phyloP scores from a whole-genome alignment of 2,329 filamentous ascomycete genomes.

The Trichophyton benhamiae region DNA sequence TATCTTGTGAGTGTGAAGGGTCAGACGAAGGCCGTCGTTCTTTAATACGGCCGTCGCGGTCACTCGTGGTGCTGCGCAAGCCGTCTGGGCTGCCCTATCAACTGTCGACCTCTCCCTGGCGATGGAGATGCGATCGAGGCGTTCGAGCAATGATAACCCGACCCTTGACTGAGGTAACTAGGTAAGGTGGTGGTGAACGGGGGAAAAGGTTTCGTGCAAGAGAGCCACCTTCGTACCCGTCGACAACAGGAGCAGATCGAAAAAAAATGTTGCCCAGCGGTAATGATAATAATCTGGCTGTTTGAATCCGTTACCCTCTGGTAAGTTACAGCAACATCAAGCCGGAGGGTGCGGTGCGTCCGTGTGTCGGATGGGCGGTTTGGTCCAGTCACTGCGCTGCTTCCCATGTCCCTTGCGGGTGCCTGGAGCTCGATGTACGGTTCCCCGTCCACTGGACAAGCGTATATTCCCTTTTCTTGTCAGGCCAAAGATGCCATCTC shows the following conservation, averaged over 20 bases:
- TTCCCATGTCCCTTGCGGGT: slow-evolving; percentile 5
- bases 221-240: slow-evolving; percentile 3
- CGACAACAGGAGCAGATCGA: background rate
- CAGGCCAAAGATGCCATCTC: background rate
- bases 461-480: background rate
- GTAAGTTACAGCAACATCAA: background rate
- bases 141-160: slow-evolving; percentile 2
- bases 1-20: background rate
- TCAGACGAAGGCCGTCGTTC: background rate
- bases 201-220: slow-evolving; percentile 2
- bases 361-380: background rate
- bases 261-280: slow-evolving; percentile 3
- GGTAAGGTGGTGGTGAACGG: background rate
- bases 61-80: background rate
- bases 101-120: background rate
- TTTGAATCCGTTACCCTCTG: background rate
- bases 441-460: slow-evolving; percentile 11
- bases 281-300: background rate
- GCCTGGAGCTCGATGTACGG: slow-evolving; percentile 6
- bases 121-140: background rate
- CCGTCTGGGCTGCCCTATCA: background rate
- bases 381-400: background rate
- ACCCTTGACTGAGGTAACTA: background rate
- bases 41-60: slow-evolving; percentile 1
- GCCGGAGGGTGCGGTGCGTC: background rate